Evolutionary conservation across 1,284 basidiomycete species (phyloP).

Genomic region (Trichosporon ovoides): DNA sequence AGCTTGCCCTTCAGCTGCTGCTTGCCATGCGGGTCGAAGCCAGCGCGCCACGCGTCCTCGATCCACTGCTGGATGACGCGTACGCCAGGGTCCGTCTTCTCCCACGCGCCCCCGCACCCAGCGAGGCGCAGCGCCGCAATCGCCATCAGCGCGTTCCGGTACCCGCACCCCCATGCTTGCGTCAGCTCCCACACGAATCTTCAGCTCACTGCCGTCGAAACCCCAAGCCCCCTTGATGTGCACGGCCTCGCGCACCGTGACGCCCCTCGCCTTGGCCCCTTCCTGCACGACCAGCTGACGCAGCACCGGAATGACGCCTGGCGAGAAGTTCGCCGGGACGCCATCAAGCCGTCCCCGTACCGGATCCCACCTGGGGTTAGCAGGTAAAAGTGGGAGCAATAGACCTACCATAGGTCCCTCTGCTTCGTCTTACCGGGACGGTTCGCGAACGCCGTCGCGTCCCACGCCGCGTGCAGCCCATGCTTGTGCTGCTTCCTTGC

Average conservation of each 20-base stretch:
- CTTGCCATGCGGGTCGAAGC: slow-evolving; percentile 67
- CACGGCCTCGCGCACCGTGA: slow-evolving; percentile 61
- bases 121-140: slow-evolving; percentile 63
- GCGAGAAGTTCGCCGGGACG: slow-evolving; percentile 63
- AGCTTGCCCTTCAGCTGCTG: slow-evolving; percentile 58
- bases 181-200: neutral
- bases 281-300: slow-evolving; percentile 56
- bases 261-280: slow-evolving; percentile 57
- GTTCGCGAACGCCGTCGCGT: slow-evolving; percentile 32
- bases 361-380: slow-evolving; percentile 42
- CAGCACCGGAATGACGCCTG: slow-evolving; percentile 68
- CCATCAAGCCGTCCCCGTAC: slow-evolving; percentile 16
- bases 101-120: slow-evolving; percentile 26
- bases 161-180: slow-evolving; percentile 51
- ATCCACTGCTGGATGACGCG: slow-evolving; percentile 69
- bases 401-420: slow-evolving; percentile 36
- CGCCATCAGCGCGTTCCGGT: slow-evolving; percentile 78
- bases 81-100: slow-evolving; percentile 57
- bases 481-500: slow-evolving; percentile 10
- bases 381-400: neutral
- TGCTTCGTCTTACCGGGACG: slow-evolving; percentile 24
- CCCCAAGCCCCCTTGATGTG: slow-evolving; percentile 62
- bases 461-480: slow-evolving; percentile 27
- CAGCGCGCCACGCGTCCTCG: slow-evolving; percentile 68
- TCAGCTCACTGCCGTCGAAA: slow-evolving; percentile 64